Conservation (phyloP, 768 basidiomycete species). For the Cystofilobasidium capitatum region DNA sequence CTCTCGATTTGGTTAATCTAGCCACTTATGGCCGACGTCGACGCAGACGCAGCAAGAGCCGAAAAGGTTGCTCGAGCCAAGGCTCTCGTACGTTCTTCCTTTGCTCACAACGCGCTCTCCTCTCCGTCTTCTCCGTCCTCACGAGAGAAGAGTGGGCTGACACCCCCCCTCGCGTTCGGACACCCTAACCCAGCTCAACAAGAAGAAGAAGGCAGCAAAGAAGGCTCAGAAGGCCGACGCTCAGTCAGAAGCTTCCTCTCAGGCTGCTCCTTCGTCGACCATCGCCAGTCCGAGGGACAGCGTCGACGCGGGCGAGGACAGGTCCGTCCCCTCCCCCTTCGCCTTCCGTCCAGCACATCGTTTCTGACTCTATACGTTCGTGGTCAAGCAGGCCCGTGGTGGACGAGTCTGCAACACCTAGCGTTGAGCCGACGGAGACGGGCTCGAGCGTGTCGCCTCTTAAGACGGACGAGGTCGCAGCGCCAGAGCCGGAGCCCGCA, state of each 20-base stretch:
- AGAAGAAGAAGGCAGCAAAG: slow-evolving; percentile 19
- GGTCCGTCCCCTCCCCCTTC: slow-evolving; percentile 5
- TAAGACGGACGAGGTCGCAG: not conserved
- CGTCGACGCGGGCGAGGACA: slow-evolving; percentile 10
- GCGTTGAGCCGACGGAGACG: not conserved
- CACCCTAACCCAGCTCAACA: not conserved
- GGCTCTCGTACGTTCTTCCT: slow-evolving; percentile 11
- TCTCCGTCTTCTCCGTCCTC: not conserved
- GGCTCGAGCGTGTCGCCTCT: not conserved
- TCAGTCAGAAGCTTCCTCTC: not conserved
- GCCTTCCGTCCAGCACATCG: not conserved
- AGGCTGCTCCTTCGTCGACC: slow-evolving; percentile 3
- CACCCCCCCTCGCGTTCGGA: not conserved
- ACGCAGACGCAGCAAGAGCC: slow-evolving; percentile 2
- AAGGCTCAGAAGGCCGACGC: slow-evolving; percentile 12
- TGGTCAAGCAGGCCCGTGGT: not conserved
- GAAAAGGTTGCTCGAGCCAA: slow-evolving; percentile 23
- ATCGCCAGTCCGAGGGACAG: slow-evolving; percentile 12
- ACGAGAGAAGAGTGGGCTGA: not conserved
- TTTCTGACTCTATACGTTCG: not conserved
- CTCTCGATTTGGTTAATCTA: not conserved
- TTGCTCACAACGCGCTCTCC: not conserved
- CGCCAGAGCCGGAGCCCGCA: not conserved
- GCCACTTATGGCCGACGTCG: slow-evolving; percentile 15
- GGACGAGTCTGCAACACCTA: not conserved